Evolutionary conservation across 164 flowering plant genomes (phyloP).

Genomic region (Stephania cephalantha): DNA sequence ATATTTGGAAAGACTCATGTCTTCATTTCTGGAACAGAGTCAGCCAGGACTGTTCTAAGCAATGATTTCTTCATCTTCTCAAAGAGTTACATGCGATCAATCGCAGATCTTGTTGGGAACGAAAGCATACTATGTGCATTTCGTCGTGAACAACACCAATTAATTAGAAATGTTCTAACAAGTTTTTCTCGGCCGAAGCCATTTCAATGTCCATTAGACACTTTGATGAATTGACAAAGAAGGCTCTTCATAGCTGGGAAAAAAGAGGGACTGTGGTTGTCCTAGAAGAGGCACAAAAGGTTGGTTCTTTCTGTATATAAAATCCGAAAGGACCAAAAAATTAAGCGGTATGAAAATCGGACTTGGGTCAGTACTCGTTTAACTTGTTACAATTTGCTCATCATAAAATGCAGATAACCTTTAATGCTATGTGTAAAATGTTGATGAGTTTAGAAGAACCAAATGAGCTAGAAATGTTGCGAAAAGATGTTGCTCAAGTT

Average conservation of each 20-base stretch:
- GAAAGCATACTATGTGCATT: conserved; percentile 52
- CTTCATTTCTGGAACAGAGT: conserved; percentile 37
- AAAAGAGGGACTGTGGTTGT: conserved; percentile 26
- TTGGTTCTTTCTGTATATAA: conserved; percentile 2
- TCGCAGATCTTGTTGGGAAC: conserved; percentile 39
- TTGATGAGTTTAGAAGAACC: conserved; percentile 35
- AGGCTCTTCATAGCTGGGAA: conserved; percentile 34
- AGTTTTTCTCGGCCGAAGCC: conserved; percentile 28
- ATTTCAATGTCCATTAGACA: conserved; percentile 24
- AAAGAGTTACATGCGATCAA: conserved; percentile 46
- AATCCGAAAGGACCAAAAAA: background rate
- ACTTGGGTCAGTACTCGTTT: background rate
- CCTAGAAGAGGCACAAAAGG: conserved; percentile 43
- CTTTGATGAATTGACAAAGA: conserved; percentile 31
- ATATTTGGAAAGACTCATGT: conserved; percentile 52
- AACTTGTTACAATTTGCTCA: background rate
- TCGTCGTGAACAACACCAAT: conserved; percentile 29
- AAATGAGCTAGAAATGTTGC: conserved; percentile 24
- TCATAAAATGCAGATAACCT: conserved; percentile 32
- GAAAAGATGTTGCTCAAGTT: conserved; percentile 27
- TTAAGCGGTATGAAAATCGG: background rate
- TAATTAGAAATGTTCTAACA: conserved; percentile 33
- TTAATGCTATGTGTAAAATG: conserved; percentile 48
- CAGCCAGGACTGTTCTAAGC: conserved; percentile 39
- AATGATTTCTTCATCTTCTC: conserved; percentile 36